Conservation (phyloP, 352 stramenopile genomes). For the Phytophthora boehmeriae region DNA sequence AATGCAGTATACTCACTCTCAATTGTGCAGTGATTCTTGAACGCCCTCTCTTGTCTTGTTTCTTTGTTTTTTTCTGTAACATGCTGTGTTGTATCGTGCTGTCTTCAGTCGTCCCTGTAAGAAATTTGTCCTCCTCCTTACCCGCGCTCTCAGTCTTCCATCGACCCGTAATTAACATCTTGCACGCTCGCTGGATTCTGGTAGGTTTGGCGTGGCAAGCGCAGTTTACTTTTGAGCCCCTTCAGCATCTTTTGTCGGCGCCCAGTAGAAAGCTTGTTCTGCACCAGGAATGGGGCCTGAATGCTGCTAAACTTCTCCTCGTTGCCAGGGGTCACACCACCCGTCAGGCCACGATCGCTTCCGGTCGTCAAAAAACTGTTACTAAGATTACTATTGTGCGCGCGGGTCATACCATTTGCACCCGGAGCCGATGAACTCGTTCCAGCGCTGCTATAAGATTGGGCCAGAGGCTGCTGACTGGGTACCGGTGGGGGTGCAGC, state of each 20-base stretch:
- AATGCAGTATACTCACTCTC: conserved; percentile 42
- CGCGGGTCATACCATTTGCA: conserved; percentile 30
- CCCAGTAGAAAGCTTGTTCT: conserved; percentile 87
- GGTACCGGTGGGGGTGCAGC: conserved; percentile 33
- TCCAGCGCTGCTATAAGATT: conserved; percentile 43
- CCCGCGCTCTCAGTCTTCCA: conserved; percentile 14
- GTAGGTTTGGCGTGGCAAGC: conserved; percentile 15
- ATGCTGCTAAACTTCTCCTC: conserved; percentile 89
- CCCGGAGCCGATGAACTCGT: conserved; percentile 32
- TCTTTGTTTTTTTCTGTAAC: conserved; percentile 28
- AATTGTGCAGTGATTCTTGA: conserved; percentile 37
- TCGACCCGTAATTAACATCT: conserved; percentile 30
- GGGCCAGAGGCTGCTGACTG: conserved; percentile 27
- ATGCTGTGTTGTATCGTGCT: conserved; percentile 33
- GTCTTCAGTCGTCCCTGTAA: conserved; percentile 46
- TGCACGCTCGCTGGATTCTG: conserved; percentile 11
- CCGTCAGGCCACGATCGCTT: conserved; percentile 46
- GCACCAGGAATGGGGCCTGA: conserved; percentile 83
- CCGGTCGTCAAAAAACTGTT: conserved; percentile 53
- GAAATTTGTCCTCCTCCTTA: conserved; percentile 28
- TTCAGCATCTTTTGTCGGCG: conserved; percentile 90
- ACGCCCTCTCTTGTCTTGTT: conserved; percentile 30
- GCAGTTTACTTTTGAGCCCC: conserved; percentile 83
- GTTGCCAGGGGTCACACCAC: conserved; percentile 45
- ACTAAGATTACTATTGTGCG: conserved; percentile 65